phyloP scores from a whole-genome alignment of 2,329 filamentous ascomycete species.

The Aspergillus flavus region DNA sequence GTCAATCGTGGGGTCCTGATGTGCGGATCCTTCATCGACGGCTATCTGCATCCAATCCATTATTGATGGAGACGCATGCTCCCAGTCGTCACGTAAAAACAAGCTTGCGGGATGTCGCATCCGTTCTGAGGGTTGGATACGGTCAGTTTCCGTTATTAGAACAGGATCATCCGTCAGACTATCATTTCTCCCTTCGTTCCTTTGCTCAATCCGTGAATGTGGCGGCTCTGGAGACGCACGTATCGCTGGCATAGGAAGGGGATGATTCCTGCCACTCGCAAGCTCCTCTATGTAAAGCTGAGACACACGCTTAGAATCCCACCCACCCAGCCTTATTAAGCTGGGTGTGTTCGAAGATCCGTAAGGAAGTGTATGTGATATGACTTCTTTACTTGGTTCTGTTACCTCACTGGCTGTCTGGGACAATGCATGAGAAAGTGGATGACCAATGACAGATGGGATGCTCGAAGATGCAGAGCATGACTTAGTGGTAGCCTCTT shows the following conservation, averaged over 20 bases:
- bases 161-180: slow-evolving; percentile 41
- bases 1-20: slow-evolving; percentile 36
- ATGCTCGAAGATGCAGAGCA: slow-evolving; percentile 39
- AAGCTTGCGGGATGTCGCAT: slow-evolving; percentile 45
- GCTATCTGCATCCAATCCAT: slow-evolving; percentile 52
- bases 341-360: slow-evolving; percentile 54
- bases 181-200: slow-evolving; percentile 24
- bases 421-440: not conserved
- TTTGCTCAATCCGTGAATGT: slow-evolving; percentile 15
- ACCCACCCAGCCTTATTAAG: slow-evolving; percentile 56
- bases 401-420: not conserved
- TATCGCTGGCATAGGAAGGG: slow-evolving; percentile 23
- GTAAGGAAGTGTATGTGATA: slow-evolving; percentile 44
- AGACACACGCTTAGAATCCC: slow-evolving; percentile 58
- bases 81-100: slow-evolving; percentile 50
- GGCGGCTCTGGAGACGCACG: slow-evolving; percentile 27
- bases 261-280: slow-evolving; percentile 35
- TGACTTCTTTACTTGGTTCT: slow-evolving; percentile 25
- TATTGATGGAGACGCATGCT: slow-evolving; percentile 52
- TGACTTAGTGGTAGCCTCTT: slow-evolving; percentile 35
- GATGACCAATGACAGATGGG: slow-evolving; percentile 42
- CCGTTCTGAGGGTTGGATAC: slow-evolving; percentile 25
- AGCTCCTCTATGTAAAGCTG: slow-evolving; percentile 58
- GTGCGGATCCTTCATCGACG: slow-evolving; percentile 40
- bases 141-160: slow-evolving; percentile 36